Evolutionary conservation across 202 grass and related monocot genomes (phyloP).

Genomic region (Hordeum pubiflorum): DNA sequence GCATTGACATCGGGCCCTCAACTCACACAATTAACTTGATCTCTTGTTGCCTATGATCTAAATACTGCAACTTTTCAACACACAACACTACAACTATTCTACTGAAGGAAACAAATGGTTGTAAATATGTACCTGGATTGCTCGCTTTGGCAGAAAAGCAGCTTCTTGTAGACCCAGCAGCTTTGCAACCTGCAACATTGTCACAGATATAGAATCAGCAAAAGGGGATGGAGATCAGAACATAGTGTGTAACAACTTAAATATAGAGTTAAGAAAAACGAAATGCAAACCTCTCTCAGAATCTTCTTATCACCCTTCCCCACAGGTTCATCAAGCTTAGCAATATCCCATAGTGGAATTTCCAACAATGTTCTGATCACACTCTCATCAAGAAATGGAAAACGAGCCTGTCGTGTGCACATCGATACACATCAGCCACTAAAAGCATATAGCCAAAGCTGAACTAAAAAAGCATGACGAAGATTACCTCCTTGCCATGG

Average conservation of each 20-base stretch:
- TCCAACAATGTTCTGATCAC: conserved; percentile 71
- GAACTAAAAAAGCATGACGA: background rate
- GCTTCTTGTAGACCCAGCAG: conserved; percentile 70
- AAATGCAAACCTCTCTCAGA: conserved; percentile 72
- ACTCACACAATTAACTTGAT: background rate
- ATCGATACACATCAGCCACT: background rate
- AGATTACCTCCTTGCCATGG: conserved; percentile 79
- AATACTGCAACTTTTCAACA: background rate
- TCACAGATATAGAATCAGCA: conserved; percentile 20
- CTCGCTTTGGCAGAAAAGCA: conserved; percentile 73
- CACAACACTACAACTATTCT: background rate
- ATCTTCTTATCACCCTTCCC: conserved; percentile 94
- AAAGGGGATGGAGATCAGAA: background rate
- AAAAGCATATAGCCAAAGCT: background rate
- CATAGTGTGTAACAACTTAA: background rate
- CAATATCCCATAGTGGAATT: conserved; percentile 79
- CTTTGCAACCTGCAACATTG: conserved; percentile 56
- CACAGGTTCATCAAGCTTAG: conserved; percentile 62
- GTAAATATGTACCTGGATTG: conserved; percentile 63
- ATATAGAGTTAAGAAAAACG: background rate
- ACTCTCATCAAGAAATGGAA: conserved; percentile 88
- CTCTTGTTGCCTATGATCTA: background rate
- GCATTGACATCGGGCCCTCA: background rate
- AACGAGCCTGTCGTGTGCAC: conserved; percentile 48
- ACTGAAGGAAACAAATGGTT: background rate